Conservation (phyloP, 176 grass and related monocot genomes). For the bread wheat (Triticum aestivum) region IWGSC_CS_RefSeq_v2.1 NC_057812.1:402295898-402296397, state of each 20-base stretch:
- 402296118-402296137: neutral
- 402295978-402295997: neutral
- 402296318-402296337: too few relatives aligned
- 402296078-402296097: neutral
- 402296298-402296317: too few relatives aligned
- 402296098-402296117: neutral
- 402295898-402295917: neutral
- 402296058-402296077: neutral
- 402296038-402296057: neutral
- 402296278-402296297: too few relatives aligned
- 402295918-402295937: neutral
- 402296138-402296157: neutral
- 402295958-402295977: neutral
- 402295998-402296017: neutral
- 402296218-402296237: neutral
- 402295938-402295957: neutral
- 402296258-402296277: too few relatives aligned
- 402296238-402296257: neutral
- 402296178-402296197: neutral
- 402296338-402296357: too few relatives aligned
- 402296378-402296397: too few relatives aligned
- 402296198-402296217: neutral
- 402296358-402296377: too few relatives aligned
- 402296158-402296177: neutral
- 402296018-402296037: neutral